phyloP scores from a whole-genome alignment of 2,329 filamentous ascomycete species.

The Aspergillus fijiensis region DNA sequence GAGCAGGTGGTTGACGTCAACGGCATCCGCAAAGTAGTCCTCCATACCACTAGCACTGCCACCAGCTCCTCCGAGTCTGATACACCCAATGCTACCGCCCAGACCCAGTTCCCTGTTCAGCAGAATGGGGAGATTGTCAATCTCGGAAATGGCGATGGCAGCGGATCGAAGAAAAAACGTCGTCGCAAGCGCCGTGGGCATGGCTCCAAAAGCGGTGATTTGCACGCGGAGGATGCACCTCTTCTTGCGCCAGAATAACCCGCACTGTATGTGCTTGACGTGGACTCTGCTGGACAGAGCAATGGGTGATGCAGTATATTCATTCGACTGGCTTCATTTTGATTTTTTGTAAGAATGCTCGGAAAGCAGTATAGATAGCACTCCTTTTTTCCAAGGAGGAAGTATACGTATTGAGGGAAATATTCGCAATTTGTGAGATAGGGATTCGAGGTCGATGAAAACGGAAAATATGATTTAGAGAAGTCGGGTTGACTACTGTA shows the following conservation, averaged over 20 bases:
- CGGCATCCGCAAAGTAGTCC: conserved; percentile 72
- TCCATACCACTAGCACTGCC: conserved; percentile 68
- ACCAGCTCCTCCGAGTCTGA: conserved; percentile 50
- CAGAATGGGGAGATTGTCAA: conserved; percentile 16
- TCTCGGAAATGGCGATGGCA: conserved; percentile 10
- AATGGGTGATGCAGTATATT: neutral
- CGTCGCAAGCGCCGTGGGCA: conserved; percentile 24
- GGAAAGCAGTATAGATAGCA: neutral
- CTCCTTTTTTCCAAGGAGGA: neutral
- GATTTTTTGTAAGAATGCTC: neutral
- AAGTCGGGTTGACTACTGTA: neutral
- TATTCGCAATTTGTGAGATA: neutral
- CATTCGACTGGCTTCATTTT: neutral
- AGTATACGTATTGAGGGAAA: neutral
- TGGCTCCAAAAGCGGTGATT: conserved; percentile 10
- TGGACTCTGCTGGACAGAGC: conserved; percentile 23
- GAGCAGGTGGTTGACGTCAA: conserved; percentile 74
- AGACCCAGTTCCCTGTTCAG: conserved; percentile 13
- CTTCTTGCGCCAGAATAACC: conserved; percentile 12
- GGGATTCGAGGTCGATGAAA: neutral
- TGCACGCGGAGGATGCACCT: conserved; percentile 15
- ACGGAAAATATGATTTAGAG: neutral
- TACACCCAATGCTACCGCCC: neutral
- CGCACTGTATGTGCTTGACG: neutral
- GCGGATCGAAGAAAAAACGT: conserved; percentile 26